Evolutionary conservation across 1,284 basidiomycete genomes (phyloP).

Genomic region (Gomphus sp.): DNA sequence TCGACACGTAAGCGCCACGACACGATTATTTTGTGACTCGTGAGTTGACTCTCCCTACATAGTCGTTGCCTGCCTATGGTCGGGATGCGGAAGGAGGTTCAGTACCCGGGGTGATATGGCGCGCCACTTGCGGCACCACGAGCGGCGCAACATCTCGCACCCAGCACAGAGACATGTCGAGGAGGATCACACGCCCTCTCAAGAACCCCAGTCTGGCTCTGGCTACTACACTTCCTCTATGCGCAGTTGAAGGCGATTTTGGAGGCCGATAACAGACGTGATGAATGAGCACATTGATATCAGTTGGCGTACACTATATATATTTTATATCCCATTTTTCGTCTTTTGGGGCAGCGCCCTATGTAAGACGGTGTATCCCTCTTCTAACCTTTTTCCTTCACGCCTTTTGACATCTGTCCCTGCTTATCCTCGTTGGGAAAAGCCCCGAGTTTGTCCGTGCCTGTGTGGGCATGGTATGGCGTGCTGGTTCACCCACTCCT

Average conservation of each 20-base stretch:
- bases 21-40: neutral
- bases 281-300: no score
- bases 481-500: no score
- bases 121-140: conserved; percentile 52
- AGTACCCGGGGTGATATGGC: conserved; percentile 78
- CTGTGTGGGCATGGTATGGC: no score
- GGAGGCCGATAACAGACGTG: neutral
- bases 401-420: no score
- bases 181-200: neutral
- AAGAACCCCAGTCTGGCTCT: neutral
- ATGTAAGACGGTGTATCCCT: no score
- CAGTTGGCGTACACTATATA: neutral
- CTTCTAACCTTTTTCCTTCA: no score
- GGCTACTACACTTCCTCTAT: neutral
- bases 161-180: neutral
- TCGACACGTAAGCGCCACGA: conserved; percentile 36
- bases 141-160: neutral
- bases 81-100: conserved; percentile 63
- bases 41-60: neutral
- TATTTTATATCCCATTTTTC: no score
- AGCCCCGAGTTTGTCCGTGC: no score
- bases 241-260: neutral
- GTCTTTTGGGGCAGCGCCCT: no score
- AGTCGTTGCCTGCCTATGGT: conserved; percentile 68
- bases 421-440: no score